Conservation (phyloP, 1,284 basidiomycete species). For the Naganishia liquefaciens region DNA sequence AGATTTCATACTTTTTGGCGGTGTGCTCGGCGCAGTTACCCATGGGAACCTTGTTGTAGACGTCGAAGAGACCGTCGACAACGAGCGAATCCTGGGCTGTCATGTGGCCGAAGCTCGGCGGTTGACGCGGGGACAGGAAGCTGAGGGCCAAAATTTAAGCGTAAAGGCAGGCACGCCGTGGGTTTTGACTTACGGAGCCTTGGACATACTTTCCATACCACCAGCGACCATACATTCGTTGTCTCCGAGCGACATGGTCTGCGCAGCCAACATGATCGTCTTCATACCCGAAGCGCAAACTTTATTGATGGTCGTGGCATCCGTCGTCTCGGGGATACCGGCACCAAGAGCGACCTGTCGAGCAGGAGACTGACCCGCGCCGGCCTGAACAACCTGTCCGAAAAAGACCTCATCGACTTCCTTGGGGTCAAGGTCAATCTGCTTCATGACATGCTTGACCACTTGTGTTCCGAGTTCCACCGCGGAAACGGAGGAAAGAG, state of each 20-base stretch:
- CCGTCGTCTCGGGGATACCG: conserved; percentile 74
- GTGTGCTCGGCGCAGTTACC: conserved; percentile 89
- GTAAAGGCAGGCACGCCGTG: not conserved
- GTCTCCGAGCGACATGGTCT: conserved; percentile 82
- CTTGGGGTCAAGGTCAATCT: conserved; percentile 75
- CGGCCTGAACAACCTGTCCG: conserved; percentile 95
- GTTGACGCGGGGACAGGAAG: conserved; percentile 86
- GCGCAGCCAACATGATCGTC: conserved; percentile 86
- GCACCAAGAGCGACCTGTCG: conserved; percentile 88
- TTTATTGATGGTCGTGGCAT: conserved; percentile 99
- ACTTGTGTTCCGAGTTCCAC: conserved; percentile 86
- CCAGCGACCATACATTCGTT: conserved; percentile 82
- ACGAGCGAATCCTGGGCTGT: conserved; percentile 84
- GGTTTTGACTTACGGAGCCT: conserved; percentile 71
- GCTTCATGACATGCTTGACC: conserved; percentile 83
- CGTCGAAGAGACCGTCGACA: conserved; percentile 91
- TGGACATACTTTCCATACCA: conserved; percentile 98
- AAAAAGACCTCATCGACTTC: conserved; percentile 93
- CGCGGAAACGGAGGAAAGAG: conserved; percentile 83
- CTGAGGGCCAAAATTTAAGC: conserved; percentile 54
- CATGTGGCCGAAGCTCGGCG: conserved; percentile 86
- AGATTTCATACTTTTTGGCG: conserved; percentile 80
- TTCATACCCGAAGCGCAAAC: conserved; percentile 97
- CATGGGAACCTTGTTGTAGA: conserved; percentile 94
- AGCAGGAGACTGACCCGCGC: conserved; percentile 91